Evolutionary conservation across 306 rosid genomes (phyloP).

Genomic region (Leucaena leucocephala): DNA sequence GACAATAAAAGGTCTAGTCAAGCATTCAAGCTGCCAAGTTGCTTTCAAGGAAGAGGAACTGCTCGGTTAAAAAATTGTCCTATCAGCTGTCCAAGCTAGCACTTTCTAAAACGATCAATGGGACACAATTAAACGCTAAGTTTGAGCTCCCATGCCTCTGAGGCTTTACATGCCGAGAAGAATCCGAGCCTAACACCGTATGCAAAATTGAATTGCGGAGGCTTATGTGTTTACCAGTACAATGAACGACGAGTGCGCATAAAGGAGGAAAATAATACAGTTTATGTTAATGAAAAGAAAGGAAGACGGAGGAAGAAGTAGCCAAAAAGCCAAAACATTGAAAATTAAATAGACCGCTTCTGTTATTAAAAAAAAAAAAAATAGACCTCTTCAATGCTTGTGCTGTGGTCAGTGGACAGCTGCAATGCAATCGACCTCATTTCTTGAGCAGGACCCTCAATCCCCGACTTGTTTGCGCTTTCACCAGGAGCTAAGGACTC

Average conservation of each 20-base stretch:
- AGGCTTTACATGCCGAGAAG: neutral
- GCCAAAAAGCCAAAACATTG: conserved; percentile 22
- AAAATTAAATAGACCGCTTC: conserved; percentile 61
- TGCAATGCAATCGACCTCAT: conserved; percentile 73
- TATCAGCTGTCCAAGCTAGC: neutral
- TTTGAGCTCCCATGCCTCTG: neutral
- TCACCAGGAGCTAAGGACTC: conserved; percentile 53
- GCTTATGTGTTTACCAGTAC: neutral
- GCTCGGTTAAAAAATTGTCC: neutral
- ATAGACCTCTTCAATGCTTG: conserved; percentile 83
- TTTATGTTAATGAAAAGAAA: neutral
- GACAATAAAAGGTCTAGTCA: neutral
- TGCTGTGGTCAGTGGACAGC: conserved; percentile 89
- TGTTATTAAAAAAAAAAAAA: neutral
- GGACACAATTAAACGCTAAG: neutral
- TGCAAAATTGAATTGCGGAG: neutral
- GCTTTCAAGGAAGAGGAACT: neutral
- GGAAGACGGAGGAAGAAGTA: neutral
- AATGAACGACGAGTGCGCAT: neutral
- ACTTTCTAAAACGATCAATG: neutral
- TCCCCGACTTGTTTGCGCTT: conserved; percentile 35
- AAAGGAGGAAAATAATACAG: neutral
- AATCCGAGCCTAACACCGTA: neutral
- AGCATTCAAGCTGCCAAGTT: neutral
- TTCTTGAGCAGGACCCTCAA: conserved; percentile 49